phyloP scores from a whole-genome alignment of 2,329 filamentous ascomycete genomes.

The Penicillium sp. region DNA sequence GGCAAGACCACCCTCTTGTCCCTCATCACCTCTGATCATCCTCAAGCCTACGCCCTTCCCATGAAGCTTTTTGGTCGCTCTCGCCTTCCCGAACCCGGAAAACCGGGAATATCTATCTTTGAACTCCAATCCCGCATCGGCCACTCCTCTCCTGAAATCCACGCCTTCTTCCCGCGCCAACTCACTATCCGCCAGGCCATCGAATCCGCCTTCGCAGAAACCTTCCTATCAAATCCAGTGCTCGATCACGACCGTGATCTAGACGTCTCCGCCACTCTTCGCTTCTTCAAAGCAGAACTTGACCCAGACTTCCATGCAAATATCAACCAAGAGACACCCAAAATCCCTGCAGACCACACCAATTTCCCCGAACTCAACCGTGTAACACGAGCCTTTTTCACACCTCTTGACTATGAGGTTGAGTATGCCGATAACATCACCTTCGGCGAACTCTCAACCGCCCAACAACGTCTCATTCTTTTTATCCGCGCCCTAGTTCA shows the following conservation, averaged over 20 bases:
- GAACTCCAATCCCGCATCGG: constrained; percentile 89
- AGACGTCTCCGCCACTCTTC: constrained; percentile 71
- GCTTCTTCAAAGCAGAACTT: constrained; percentile 81
- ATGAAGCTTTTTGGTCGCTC: constrained; percentile 84
- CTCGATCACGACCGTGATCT: constrained; percentile 62
- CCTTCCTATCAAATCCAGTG: constrained; percentile 73
- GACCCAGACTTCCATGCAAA: constrained; percentile 54
- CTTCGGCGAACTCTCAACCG: constrained; percentile 64
- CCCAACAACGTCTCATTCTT: constrained; percentile 76
- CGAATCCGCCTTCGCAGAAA: constrained; percentile 89
- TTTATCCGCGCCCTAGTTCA: constrained; percentile 84
- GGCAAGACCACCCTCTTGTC: constrained; percentile 96
- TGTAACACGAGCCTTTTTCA: constrained; percentile 6
- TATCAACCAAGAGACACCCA: constrained; percentile 22
- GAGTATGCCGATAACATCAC: constrained; percentile 77
- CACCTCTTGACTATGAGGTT: constrained; percentile 36
- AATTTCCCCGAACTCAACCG: constrained; percentile 29
- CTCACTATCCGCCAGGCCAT: constrained; percentile 75
- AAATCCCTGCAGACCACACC: neutral
- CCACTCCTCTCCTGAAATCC: constrained; percentile 91
- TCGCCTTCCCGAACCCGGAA: constrained; percentile 74
- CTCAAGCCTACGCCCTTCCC: constrained; percentile 88
- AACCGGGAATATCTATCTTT: constrained; percentile 83
- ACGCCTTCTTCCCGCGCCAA: constrained; percentile 84
- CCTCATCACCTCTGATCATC: constrained; percentile 92